Evolutionary conservation across 345 rosid genomes (phyloP).

Genomic region (Psidium guajava): DNA sequence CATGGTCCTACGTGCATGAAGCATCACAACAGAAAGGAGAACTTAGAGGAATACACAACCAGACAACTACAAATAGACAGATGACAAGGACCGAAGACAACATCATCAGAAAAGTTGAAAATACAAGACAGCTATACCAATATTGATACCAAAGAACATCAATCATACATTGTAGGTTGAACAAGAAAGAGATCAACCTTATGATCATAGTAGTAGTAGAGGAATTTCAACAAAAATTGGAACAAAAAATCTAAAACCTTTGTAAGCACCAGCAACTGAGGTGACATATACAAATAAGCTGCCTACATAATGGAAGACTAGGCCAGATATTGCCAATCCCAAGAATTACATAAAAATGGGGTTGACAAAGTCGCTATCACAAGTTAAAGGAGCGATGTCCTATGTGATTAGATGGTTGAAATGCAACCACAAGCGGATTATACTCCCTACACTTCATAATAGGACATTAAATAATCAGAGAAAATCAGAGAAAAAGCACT

Average conservation of each 20-base stretch:
- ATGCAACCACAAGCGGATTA: background rate
- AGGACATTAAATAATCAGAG: background rate
- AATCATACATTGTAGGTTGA: background rate
- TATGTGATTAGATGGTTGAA: background rate
- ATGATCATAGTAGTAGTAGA: background rate
- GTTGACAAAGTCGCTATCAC: background rate
- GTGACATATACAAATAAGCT: background rate
- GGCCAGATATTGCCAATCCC: background rate
- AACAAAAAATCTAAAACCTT: background rate
- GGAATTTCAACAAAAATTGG: background rate
- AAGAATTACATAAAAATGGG: background rate
- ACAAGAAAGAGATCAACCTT: background rate
- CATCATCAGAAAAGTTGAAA: background rate
- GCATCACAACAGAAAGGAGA: conserved; percentile 1
- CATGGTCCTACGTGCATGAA: conserved; percentile 56
- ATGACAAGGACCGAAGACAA: background rate
- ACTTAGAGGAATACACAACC: background rate
- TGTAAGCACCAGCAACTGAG: background rate
- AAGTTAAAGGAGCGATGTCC: background rate
- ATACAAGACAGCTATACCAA: background rate
- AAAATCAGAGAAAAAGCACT: background rate
- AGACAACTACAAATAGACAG: background rate
- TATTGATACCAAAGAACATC: background rate
- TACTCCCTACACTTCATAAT: background rate
- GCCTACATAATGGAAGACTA: background rate